Percentiles rank a stretch among this genome's conserved stretches.
Conservation (phyloP, 2,329 filamentous ascomycete genomes). For the Lecanicillium sp. region DNA sequence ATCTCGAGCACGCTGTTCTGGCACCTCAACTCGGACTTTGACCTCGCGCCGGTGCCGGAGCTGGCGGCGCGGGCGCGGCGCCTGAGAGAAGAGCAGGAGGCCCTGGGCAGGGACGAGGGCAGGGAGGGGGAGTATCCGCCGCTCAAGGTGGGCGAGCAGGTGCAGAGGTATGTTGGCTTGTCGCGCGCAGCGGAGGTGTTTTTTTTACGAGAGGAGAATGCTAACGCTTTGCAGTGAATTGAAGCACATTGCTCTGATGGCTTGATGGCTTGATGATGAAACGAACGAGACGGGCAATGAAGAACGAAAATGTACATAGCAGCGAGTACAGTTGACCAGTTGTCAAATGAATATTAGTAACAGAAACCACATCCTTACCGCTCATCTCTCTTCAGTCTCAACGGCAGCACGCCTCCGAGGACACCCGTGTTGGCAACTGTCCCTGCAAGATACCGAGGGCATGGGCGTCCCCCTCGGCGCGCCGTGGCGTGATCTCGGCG, state of each 20-base stretch:
- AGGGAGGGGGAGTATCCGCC: slow-evolving; percentile 40
- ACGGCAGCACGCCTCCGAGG: too few relatives aligned
- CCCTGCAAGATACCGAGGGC: too few relatives aligned
- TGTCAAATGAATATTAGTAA: too few relatives aligned
- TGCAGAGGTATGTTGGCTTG: slow-evolving; percentile 42
- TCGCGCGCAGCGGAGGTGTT: slow-evolving; percentile 16
- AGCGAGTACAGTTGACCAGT: too few relatives aligned
- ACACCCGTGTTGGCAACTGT: too few relatives aligned
- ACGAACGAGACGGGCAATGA: neutral
- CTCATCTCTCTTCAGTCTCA: too few relatives aligned
- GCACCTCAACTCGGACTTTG: slow-evolving; percentile 52
- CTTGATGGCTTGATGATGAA: slow-evolving; percentile 13
- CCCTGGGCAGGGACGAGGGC: slow-evolving; percentile 49
- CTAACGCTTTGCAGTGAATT: slow-evolving; percentile 34
- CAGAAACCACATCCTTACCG: too few relatives aligned
- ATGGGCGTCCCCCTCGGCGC: too few relatives aligned
- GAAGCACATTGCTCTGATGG: slow-evolving; percentile 48
- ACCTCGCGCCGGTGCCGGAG: slow-evolving; percentile 45
- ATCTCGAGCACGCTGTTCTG: slow-evolving; percentile 58
- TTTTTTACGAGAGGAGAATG: neutral
- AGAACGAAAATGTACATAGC: neutral
- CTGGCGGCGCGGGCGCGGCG: slow-evolving; percentile 39
- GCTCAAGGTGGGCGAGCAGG: slow-evolving; percentile 55
- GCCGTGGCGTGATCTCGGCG: too few relatives aligned
- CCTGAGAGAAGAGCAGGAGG: slow-evolving; percentile 41